Evolutionary conservation across 139 green algal genomes (phyloP).

Genomic region (Chlorella sp.): DNA sequence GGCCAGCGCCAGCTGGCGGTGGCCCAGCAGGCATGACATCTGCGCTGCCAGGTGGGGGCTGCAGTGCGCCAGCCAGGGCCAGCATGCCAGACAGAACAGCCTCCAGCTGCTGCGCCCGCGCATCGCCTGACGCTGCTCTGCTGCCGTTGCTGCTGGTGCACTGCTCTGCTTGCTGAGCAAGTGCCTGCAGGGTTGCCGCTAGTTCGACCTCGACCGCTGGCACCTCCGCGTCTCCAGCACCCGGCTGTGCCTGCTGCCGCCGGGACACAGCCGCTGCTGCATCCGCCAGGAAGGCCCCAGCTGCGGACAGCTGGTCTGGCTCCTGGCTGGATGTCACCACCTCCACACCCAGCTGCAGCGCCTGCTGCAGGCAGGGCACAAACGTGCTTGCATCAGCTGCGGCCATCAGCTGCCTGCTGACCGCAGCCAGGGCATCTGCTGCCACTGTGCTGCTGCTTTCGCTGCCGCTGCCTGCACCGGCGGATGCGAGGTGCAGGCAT

Average conservation of each 20-base stretch:
- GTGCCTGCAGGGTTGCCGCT: not conserved
- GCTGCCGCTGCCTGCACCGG: not conserved
- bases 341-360: not conserved
- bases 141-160: not conserved
- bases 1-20: not conserved
- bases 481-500: not conserved
- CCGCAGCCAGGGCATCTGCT: slow-evolving; percentile 5
- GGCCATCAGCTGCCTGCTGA: not conserved
- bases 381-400: too few relatives aligned
- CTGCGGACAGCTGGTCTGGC: not conserved
- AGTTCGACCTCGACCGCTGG: not conserved
- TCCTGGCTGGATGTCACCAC: not conserved
- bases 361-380: slow-evolving; percentile 12
- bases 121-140: not conserved
- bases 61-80: slow-evolving; percentile 3
- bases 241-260: not conserved
- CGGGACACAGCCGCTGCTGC: not conserved
- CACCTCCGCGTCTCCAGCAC: not conserved
- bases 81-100: not conserved
- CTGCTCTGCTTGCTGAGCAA: not conserved
- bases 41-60: not conserved
- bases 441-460: not conserved
- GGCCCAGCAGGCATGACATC: not conserved
- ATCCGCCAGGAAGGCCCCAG: not conserved
- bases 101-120: slow-evolving; percentile 1